Base-by-base conservation (phyloP, 1,284 basidiomycete genomes). In the Volvariella surrecta region DNA sequence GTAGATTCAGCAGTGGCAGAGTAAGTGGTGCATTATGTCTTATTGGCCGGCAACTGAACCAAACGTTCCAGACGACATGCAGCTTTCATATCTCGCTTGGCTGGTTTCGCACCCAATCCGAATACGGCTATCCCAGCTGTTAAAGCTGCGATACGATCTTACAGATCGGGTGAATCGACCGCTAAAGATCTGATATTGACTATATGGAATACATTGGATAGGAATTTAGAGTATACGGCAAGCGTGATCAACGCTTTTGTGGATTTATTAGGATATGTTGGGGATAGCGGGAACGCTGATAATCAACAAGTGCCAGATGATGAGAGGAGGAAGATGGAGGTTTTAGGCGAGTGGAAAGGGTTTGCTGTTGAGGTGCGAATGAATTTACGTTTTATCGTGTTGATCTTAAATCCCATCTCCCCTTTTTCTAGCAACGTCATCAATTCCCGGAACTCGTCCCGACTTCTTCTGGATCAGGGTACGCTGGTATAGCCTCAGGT, bases 171-270 rank as follows among this genome's bases (percentile, higher is more conserved):
- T 42, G 94, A 99, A 59, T 82, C 81, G 11, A 79, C 74, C 17
- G 87, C 90, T 0, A 70, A 81, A 9, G 93, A 96, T 60, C 70
- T 97, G 53, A 80, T 97, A 39, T 84, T 84, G 34, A 95, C 89
- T 0, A 71, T 95, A 9, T 93, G 82, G 77, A 87, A 82, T 53
- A 74, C 97, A 15, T 68, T 96, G 11, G 89, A 94, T 50, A 67
- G 75, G 31, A 77, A 89, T 51, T 59, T 85, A 19, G 90, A 94
- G 44, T 70, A 80, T 16, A 88, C 89, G 0, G 80, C 80, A 0
- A 80, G 81, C 44, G 73, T 96, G 30, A 70, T 95, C 35, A 86
- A 84, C 46, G 73, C 80, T 4, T 70, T 95, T 15, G 81, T 91
- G 6, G 87, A 89, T 50, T 61, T 90, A 7, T 61, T 95, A 70